Conservation (phyloP, 139 green algal genomes). For the Auxenochlorella pyrenoidosa region DNA sequence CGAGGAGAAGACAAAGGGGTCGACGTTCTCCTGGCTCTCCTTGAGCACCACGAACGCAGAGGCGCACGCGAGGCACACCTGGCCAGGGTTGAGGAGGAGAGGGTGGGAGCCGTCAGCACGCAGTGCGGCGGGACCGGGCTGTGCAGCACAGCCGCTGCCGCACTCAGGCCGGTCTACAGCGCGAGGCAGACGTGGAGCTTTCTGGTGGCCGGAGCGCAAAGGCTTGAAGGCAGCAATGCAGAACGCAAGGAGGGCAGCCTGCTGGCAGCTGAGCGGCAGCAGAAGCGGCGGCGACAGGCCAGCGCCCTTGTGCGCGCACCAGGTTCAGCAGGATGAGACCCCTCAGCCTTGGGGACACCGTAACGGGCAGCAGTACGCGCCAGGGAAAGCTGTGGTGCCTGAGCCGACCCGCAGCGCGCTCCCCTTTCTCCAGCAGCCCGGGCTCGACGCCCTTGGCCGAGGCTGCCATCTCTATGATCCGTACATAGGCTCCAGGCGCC, state of each 20-base stretch:
- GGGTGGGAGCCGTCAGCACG: neutral
- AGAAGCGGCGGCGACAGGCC: neutral
- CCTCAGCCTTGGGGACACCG: constrained; percentile 28
- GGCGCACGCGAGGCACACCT: constrained; percentile 48
- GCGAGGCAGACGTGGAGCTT: neutral
- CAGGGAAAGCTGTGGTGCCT: constrained; percentile 20
- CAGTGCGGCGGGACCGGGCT: too few relatives aligned
- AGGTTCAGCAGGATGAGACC: constrained; percentile 55
- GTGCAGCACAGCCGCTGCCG: neutral
- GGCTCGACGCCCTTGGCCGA: neutral
- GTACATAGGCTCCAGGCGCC: neutral
- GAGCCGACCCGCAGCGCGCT: neutral
- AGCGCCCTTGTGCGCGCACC: neutral
- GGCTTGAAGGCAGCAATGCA: neutral
- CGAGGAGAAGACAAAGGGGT: constrained; percentile 46
- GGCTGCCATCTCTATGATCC: constrained; percentile 9
- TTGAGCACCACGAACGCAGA: constrained; percentile 57
- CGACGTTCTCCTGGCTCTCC: constrained; percentile 38
- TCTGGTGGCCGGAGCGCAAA: neutral
- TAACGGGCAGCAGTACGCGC: neutral
- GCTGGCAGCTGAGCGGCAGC: neutral
- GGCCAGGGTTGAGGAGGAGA: neutral
- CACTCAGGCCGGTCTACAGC: too few relatives aligned
- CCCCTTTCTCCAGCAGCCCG: neutral
- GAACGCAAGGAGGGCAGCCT: neutral